Base-by-base conservation (phyloP, 352 stramenopile species). In the Globisporangium barbulae region DNA sequence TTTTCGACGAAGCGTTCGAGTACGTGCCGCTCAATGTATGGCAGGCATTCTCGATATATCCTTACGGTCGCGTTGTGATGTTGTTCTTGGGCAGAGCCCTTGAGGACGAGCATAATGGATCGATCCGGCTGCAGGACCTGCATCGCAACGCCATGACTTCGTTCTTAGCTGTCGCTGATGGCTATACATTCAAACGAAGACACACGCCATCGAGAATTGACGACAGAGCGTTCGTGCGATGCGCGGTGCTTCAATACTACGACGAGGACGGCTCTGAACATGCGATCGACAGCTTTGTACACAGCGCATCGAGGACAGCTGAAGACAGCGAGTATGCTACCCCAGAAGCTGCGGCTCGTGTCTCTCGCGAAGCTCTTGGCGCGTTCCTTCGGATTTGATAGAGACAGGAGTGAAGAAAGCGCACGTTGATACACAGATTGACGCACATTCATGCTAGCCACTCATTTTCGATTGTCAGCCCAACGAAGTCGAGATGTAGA, bases 401-500 rank as follows among this genome's bases (percentile, higher is more conserved):
- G 4, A 6, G 5, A 2, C 2, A 57, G 17, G n/a, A 19, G 1
- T 7, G 30, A 28, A 4, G 35, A 15, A 10, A 37, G 8, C 31
- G 5, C 5, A 37, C 31, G 31, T 37, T 37, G 31, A 37, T 37
- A 37, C 31, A 37, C 31, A 10, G 0, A 7, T 37, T 37, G 31
- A 10, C 3, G 2, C 30, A 5, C 35, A 33, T 21, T 0, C 17
- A 58, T 28, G 17, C 21, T n/a, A 47, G 4, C 13, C 3, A 12
- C 10, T 17, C 12, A 19, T 48, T 61, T 8, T 39, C n/a, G 41
- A 4, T 68, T 13, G 42, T 67, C 41, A 82, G 13, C 70, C 63
- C 30, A 78, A 61, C 4, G 83, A 90, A 0, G 81, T 83, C 2
- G 76, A 82, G 31, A 91, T 68, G 56, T 90, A 91, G 22, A 93